Evolutionary conservation across 1,284 basidiomycete genomes (phyloP).

Genomic region (Heimioporus retisporus): DNA sequence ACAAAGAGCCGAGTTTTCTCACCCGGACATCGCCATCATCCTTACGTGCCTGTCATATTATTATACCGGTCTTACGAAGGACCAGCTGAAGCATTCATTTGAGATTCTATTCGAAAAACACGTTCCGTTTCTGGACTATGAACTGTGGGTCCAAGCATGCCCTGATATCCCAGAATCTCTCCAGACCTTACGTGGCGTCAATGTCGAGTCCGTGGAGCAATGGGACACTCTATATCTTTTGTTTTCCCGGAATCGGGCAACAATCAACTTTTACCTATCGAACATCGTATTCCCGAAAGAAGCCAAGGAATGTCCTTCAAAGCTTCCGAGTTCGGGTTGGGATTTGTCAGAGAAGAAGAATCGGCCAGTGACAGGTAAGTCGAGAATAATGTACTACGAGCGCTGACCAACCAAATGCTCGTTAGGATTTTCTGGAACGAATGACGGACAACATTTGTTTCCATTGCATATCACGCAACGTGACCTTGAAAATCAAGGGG

Average conservation of each 20-base stretch:
- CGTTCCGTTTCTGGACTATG: conserved; percentile 54
- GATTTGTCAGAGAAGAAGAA: conserved; percentile 51
- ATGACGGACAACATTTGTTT: conserved; percentile 24
- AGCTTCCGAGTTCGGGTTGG: conserved; percentile 59
- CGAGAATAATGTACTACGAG: too few species aligned
- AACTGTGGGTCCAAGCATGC: conserved; percentile 47
- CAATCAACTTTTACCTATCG: conserved; percentile 59
- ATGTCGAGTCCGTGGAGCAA: conserved; percentile 48
- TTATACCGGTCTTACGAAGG: conserved; percentile 52
- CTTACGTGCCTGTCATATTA: conserved; percentile 35
- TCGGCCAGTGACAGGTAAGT: conserved; percentile 17
- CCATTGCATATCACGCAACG: conserved; percentile 22
- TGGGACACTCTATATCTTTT: conserved; percentile 36
- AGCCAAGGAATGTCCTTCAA: conserved; percentile 56
- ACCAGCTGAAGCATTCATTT: conserved; percentile 52
- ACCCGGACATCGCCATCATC: not conserved
- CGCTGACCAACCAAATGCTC: too few species aligned
- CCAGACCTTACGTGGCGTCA: conserved; percentile 3
- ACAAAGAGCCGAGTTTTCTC: not conserved
- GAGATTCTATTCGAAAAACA: conserved; percentile 50
- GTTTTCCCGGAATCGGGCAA: conserved; percentile 49
- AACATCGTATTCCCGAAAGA: conserved; percentile 22
- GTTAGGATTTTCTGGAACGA: conserved; percentile 32
- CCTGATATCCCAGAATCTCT: conserved; percentile 39
- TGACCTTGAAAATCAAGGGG: not conserved